phyloP scores from a whole-genome alignment of 2,329 filamentous ascomycete genomes.

The Xylariaceae sp. region DNA sequence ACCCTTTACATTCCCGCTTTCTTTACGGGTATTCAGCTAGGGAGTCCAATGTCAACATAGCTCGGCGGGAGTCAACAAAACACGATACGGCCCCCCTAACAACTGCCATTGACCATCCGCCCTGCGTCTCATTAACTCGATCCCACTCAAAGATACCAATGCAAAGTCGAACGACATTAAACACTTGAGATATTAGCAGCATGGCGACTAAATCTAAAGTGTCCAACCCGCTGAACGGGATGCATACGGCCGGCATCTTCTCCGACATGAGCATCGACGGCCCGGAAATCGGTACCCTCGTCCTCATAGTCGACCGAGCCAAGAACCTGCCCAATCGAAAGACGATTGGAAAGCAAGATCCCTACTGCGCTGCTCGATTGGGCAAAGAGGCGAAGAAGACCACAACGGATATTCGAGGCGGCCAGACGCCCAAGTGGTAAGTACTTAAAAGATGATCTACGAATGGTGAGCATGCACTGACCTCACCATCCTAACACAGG shows the following conservation, averaged over 20 bases:
- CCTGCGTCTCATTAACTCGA: constrained; percentile 2
- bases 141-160: constrained; percentile 13
- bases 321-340: constrained; percentile 97
- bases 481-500: constrained; percentile 59
- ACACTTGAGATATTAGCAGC: constrained; percentile 27
- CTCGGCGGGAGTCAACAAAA: not conserved
- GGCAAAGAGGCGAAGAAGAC: constrained; percentile 99
- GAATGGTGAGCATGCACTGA: constrained; percentile 19
- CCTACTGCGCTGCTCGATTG: constrained; percentile 90
- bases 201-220: constrained; percentile 62
- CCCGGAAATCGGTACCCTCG: constrained; percentile 89
- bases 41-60: constrained; percentile 14
- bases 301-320: constrained; percentile 89
- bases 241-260: constrained; percentile 91
- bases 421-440: constrained; percentile 95
- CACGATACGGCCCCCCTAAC: not conserved
- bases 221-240: constrained; percentile 62
- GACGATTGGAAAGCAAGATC: constrained; percentile 98
- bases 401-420: constrained; percentile 88
- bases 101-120: constrained; percentile 1
- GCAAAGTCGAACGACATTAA: not conserved
- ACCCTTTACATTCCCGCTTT: not conserved
- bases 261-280: constrained; percentile 94
- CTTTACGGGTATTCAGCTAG: not conserved
- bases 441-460: constrained; percentile 38